phyloP scores from a whole-genome alignment of 371 early-diverging fungal species.

The Funneliformis caledonium region DNA sequence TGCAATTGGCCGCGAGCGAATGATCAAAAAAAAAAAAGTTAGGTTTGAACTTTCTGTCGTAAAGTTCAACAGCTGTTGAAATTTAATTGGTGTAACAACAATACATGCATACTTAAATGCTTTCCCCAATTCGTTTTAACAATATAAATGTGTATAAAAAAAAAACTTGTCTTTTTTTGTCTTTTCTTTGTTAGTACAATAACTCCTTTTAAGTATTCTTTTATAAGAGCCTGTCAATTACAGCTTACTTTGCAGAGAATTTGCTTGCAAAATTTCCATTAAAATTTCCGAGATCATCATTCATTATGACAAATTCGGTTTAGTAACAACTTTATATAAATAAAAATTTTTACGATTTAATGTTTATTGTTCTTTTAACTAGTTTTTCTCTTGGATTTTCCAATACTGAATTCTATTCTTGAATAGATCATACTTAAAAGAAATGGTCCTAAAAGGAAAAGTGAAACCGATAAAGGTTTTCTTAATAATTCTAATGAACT shows the following conservation, averaged over 20 bases:
- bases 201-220: background rate
- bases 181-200: background rate
- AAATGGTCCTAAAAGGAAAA: slow-evolving; percentile 50
- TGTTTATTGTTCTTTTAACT: background rate
- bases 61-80: too few relatives aligned
- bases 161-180: background rate
- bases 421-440: slow-evolving; percentile 51
- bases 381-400: background rate
- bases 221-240: background rate
- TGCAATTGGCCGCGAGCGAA: too few relatives aligned
- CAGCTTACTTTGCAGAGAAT: background rate
- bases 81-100: too few relatives aligned
- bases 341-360: background rate
- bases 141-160: too few relatives aligned
- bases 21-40: too few relatives aligned
- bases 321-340: background rate
- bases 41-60: too few relatives aligned
- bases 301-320: too few relatives aligned
- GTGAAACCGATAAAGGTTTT: slow-evolving; percentile 55
- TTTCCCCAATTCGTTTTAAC: too few relatives aligned
- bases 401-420: slow-evolving; percentile 52
- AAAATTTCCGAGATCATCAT: too few relatives aligned
- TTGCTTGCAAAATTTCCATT: background rate
- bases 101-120: too few relatives aligned
- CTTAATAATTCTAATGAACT: slow-evolving; percentile 48